Percentiles rank a stretch among this genome's conserved stretches.
Evolutionary conservation across 2,329 filamentous ascomycete species (phyloP).

Genomic region (Nemania sp.): DNA sequence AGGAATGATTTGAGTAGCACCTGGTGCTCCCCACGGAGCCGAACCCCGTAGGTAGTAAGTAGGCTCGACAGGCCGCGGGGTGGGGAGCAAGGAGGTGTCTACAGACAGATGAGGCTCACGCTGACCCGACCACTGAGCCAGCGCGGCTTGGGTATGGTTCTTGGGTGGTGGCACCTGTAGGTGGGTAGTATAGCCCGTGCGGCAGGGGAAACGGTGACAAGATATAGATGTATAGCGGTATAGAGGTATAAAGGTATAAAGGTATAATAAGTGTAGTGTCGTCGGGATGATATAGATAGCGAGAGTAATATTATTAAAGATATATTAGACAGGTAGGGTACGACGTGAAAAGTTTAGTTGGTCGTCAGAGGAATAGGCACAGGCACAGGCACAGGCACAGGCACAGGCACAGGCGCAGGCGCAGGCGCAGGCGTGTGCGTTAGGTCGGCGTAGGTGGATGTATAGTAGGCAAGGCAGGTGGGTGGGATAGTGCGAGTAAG

Average conservation of each 20-base stretch:
- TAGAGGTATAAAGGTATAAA: background rate
- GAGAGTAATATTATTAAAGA: background rate
- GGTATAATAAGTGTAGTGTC: background rate
- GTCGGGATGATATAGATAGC: background rate
- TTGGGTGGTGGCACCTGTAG: background rate
- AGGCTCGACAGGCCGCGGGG: slow-evolving; percentile 16
- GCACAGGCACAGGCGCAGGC: no score
- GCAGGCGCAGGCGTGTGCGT: background rate
- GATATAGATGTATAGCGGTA: background rate
- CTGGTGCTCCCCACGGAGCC: slow-evolving; percentile 31
- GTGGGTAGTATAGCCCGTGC: slow-evolving; percentile 5
- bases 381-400: no score
- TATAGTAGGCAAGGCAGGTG: background rate
- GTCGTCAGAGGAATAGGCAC: background rate
- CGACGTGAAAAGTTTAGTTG: background rate
- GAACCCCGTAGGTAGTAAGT: slow-evolving; percentile 23
- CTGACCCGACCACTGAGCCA: slow-evolving; percentile 45
- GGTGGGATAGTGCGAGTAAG: background rate
- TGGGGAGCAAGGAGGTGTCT: slow-evolving; percentile 10
- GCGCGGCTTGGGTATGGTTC: slow-evolving; percentile 27
- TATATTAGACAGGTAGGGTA: background rate
- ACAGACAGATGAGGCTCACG: slow-evolving; percentile 35
- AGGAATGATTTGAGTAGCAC: slow-evolving; percentile 29
- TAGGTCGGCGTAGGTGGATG: background rate
- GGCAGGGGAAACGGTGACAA: background rate